A percentile compares a stretch with the other conserved stretches of the same genome.
Evolutionary conservation across 257 asterid genomes (phyloP).

Genomic region (Ilex asprella): DNA sequence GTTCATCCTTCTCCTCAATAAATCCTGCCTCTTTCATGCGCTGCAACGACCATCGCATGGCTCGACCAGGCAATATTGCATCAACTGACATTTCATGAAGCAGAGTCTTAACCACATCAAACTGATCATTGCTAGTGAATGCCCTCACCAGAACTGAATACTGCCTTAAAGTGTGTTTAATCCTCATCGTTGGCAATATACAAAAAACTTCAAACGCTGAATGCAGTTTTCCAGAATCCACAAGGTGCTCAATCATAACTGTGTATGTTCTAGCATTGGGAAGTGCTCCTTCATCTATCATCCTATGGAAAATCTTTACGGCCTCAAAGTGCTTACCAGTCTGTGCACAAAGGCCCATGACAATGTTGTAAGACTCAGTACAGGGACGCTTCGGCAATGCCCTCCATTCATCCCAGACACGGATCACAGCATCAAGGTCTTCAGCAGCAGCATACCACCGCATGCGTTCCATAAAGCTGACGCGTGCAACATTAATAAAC

Average conservation of each 20-base stretch:
- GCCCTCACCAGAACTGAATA: slow-evolving; percentile 63
- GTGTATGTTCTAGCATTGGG: slow-evolving; percentile 85
- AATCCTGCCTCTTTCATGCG: slow-evolving; percentile 64
- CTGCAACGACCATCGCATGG: slow-evolving; percentile 58
- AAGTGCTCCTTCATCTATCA: slow-evolving; percentile 81
- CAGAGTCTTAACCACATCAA: slow-evolving; percentile 51
- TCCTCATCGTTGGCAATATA: slow-evolving; percentile 63
- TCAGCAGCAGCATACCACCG: slow-evolving; percentile 71
- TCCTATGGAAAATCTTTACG: slow-evolving; percentile 41
- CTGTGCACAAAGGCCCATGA: slow-evolving; percentile 63
- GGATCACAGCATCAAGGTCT: slow-evolving; percentile 52
- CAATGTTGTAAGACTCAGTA: slow-evolving; percentile 72
- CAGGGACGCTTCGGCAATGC: slow-evolving; percentile 55
- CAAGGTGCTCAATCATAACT: slow-evolving; percentile 68
- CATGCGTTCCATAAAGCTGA: slow-evolving; percentile 85
- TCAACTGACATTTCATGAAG: slow-evolving; percentile 77
- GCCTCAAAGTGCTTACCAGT: slow-evolving; percentile 63
- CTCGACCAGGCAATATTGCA: slow-evolving; percentile 80
- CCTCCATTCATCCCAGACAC: slow-evolving; percentile 80
- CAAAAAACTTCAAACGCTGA: slow-evolving; percentile 60
- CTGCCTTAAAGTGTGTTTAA: slow-evolving; percentile 67
- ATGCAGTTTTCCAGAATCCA: slow-evolving; percentile 41
- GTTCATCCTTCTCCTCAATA: slow-evolving; percentile 43
- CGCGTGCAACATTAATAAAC: slow-evolving; percentile 47
- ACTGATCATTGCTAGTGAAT: slow-evolving; percentile 29